Base-by-base conservation (phyloP, 306 rosid genomes). In the Luffa acutangula region DNA sequence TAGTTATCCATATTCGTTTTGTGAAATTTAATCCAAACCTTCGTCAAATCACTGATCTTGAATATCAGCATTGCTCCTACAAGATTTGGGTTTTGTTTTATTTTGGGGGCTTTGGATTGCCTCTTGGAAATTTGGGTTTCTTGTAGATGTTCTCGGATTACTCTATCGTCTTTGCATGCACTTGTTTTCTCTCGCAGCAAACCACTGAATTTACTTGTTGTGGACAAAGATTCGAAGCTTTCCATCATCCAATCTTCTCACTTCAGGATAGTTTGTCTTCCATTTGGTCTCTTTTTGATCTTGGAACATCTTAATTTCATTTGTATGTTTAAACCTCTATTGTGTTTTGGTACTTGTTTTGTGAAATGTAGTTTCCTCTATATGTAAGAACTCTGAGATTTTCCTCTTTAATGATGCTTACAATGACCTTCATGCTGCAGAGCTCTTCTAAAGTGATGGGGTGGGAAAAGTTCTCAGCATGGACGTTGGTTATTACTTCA, bases 401-500 rank as follows among this genome's bases (percentile, higher is more conserved):
- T 51, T 51, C 63, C 46, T 33, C 12, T n/a, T 46, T 6, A 33
- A 13, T n/a, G 21, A 20, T 46, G 57, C 77, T 71, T 46, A 48
- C 41, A 11, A 48, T 48, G 1, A 46, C 36, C 58, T 46, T 72
- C 42, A 74, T 74, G 45, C 13, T 78, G 81, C 81, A 84, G 45
- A 64, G 71, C 41, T 34, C 1, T 67, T 6, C 15, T 51, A 79
- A 87, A 81, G 62, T 56, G 54, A 94, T 95, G n/a, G 98, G 98
- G 98, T 83, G 97, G 97, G 76, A 79, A 75, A 64, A 17, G 59
- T 84, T 95, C 98, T 8, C 90, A 85, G 83, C 85, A 87, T n/a
- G 20, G 20, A 6, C 2, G 43, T 34, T 63, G 43, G 70, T 7
- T 34, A 33, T 63, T 12, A 33, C 70, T 9, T 33, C 36, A 57